These are phyloP conservation scores for Sonneratia alba DNA, from an alignment of 345 rosid genomes.

Conservation along the genomic window DNA sequence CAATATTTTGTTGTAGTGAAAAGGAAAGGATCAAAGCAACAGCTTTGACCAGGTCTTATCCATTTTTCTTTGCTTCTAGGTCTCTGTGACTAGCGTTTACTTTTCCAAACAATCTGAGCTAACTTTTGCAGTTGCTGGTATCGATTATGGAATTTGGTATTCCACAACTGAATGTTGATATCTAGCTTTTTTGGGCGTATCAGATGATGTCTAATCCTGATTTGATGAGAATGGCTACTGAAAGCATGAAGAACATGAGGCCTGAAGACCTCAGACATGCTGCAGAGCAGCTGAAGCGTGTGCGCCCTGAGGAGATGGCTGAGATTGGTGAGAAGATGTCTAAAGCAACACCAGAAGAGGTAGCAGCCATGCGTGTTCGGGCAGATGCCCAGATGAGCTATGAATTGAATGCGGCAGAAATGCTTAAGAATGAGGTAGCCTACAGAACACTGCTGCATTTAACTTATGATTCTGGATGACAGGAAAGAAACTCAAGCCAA, in stretches of 20 bases:
- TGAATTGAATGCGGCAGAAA: conserved; percentile 63
- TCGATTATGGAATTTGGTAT: neutral
- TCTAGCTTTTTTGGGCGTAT: conserved; percentile 9
- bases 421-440: conserved; percentile 72
- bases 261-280: conserved; percentile 84
- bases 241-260: conserved; percentile 84
- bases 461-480: neutral
- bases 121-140: neutral
- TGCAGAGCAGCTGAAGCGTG: conserved; percentile 78
- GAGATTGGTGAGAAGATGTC: conserved; percentile 88
- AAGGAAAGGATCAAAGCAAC: neutral
- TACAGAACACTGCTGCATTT: neutral
- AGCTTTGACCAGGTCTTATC: neutral
- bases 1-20: neutral
- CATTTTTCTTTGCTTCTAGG: neutral
- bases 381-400: conserved; percentile 68
- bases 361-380: conserved; percentile 67
- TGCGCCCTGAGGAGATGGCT: conserved; percentile 77
- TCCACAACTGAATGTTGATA: neutral
- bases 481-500: neutral
- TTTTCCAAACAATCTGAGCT: too few species aligned
- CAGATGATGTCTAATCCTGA: conserved; percentile 98
- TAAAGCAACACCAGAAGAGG: conserved; percentile 73
- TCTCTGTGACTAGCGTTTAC: too few species aligned
- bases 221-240: conserved; percentile 90